Evolutionary conservation across 163 green algal genomes (phyloP), one percentile per base, ranked within the genome.

Genomic region (Scenedesmus sp.): DNA sequence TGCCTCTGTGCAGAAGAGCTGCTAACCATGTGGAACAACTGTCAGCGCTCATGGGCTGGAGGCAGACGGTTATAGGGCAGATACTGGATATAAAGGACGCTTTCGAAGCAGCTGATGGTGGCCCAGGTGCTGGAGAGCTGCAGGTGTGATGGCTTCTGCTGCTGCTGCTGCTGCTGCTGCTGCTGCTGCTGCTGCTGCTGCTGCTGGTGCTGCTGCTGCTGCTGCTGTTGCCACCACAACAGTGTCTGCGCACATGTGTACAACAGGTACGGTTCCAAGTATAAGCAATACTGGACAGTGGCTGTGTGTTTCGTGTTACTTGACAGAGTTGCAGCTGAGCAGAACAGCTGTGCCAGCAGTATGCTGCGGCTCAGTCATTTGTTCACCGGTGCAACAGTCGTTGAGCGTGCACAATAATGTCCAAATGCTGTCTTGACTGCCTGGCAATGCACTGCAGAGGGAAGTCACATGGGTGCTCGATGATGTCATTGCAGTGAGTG

Each of bases 401-500:
- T 62, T 8, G 18, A 66, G 74, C 73, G 62, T 12, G 18, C 54
- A n/a, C 60, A 82, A 23, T 86, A n/a, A 79, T 79, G 6, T 2
- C 0, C 70, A 5, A 52, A 4, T 79, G 2, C 23, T 16, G 57
- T 6, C 16, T 3, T 57, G 8, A 34, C 16, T 54, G 46, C 1
- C 46, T 79, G 13, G 60, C 3, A 8, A 56, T 82, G 82, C 46
- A n/a, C 13, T 82, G 46, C 92, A 95, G 94, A 64, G 88, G 23
- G 94, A 95, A 82, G 88, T 95, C 15, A 90, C 76, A 7, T 95
- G 94, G 94, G 92, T 93, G 52, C 90, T 95, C 56, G 94, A 95
- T 76, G 94, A 95, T 55, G 85, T 73, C 23, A 88, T 94, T 23
- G 88, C 93, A 84, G 94, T 94, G 67, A 34, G 91, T 52, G 52